Conservation (phyloP, 495 filamentous ascomycete species). For the Aspergillus ostianus region DNA sequence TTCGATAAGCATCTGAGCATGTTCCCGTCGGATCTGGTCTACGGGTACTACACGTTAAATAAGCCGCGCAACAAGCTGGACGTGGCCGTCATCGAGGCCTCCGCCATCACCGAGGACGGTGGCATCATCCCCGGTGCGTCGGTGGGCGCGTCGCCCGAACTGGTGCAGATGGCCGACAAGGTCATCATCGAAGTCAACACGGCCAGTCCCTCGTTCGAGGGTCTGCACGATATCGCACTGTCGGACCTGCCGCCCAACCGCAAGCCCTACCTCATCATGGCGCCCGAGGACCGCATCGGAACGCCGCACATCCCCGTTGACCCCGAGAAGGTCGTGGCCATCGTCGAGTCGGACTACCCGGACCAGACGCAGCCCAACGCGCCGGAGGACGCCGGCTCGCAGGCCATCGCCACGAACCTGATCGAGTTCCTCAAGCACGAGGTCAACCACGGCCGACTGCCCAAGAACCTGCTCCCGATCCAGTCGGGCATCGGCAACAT, state of each 20-base stretch:
- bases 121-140: conserved; percentile 87
- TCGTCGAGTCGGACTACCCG: conserved; percentile 81
- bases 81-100: conserved; percentile 82
- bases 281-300: conserved; percentile 77
- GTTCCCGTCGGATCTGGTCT: conserved; percentile 87
- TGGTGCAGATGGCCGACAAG: conserved; percentile 88
- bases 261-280: conserved; percentile 86
- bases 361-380: conserved; percentile 79
- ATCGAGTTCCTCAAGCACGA: conserved; percentile 88
- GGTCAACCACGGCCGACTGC: conserved; percentile 72
- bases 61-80: conserved; percentile 71
- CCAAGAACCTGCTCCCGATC: conserved; percentile 74
- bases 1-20: conserved; percentile 91
- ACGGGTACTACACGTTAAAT: conserved; percentile 80
- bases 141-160: conserved; percentile 82
- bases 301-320: conserved; percentile 83
- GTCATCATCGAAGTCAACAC: conserved; percentile 96
- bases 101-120: conserved; percentile 88
- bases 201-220: conserved; percentile 77
- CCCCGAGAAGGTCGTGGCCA: conserved; percentile 80
- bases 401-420: conserved; percentile 73
- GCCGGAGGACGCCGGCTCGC: conserved; percentile 69
- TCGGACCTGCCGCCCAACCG: conserved; percentile 75
- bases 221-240: conserved; percentile 89
- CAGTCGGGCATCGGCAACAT: conserved; percentile 94